Evolutionary conservation across 495 filamentous ascomycete species (phyloP).

Genomic region (Daldinia caldariorum): DNA sequence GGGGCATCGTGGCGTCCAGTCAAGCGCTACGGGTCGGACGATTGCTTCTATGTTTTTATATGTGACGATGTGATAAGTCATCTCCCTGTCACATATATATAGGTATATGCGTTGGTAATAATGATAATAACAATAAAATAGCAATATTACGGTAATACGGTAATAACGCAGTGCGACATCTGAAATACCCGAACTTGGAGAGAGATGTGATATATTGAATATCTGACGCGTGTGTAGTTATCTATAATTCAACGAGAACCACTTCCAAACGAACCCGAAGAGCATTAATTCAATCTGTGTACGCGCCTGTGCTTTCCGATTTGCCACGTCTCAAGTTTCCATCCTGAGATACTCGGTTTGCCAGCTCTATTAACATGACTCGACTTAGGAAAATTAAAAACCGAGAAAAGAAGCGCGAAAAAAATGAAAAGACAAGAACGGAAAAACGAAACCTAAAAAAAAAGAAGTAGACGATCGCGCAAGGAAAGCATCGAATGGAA

Average conservation of each 20-base stretch:
- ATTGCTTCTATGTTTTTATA: background rate
- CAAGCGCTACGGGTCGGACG: conserved; percentile 9
- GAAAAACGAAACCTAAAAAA: conserved; percentile 34
- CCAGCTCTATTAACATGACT: conserved; percentile 43
- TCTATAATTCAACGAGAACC: conserved; percentile 46
- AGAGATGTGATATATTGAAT: conserved; percentile 48
- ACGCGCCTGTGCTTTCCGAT: conserved; percentile 36
- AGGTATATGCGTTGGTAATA: too few relatives aligned
- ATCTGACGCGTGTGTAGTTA: conserved; percentile 34
- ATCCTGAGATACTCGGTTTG: conserved; percentile 35
- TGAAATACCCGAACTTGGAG: background rate
- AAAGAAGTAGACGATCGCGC: conserved; percentile 15
- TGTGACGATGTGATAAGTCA: background rate
- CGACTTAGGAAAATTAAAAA: conserved; percentile 15
- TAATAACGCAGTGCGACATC: background rate
- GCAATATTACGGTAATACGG: background rate
- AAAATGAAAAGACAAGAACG: conserved; percentile 31
- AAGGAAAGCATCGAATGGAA: conserved; percentile 41
- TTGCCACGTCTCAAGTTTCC: conserved; percentile 39
- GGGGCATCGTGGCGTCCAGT: background rate
- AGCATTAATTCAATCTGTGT: conserved; percentile 47
- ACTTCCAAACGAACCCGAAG: conserved; percentile 35
- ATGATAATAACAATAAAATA: background rate
- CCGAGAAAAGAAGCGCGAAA: conserved; percentile 13
- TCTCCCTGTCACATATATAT: background rate